phyloP scores from a whole-genome alignment of 306 rosid genomes.

The Oemleria cerasiformis region DNA sequence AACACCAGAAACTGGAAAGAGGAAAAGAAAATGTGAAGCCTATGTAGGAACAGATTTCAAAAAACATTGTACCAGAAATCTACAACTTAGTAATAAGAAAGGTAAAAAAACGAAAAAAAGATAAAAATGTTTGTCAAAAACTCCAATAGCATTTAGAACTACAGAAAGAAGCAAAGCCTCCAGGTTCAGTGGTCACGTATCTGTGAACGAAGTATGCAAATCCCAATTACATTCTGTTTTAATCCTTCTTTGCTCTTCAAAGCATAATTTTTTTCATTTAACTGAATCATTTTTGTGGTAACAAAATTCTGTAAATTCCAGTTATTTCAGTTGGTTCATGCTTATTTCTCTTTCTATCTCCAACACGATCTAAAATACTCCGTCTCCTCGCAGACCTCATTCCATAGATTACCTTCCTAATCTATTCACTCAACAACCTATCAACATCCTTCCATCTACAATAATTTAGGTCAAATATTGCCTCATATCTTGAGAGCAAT shows the following conservation, averaged over 20 bases:
- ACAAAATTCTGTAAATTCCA: neutral
- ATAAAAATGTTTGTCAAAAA: neutral
- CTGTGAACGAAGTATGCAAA: neutral
- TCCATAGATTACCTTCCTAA: neutral
- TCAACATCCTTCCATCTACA: neutral
- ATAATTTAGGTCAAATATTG: neutral
- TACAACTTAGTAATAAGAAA: conserved; percentile 2
- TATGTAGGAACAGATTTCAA: conserved; percentile 20
- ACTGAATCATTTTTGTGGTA: neutral
- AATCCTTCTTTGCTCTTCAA: neutral
- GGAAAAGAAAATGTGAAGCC: conserved; percentile 15
- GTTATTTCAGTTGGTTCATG: neutral
- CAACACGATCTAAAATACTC: neutral
- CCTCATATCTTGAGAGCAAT: neutral
- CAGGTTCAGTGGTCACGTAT: neutral
- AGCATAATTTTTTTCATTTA: neutral
- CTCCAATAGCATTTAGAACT: neutral
- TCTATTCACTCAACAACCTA: neutral
- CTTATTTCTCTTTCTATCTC: neutral
- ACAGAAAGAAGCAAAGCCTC: neutral
- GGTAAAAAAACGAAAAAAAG: neutral
- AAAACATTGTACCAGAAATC: conserved; percentile 4
- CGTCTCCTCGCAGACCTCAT: neutral
- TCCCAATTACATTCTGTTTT: conserved; percentile 1
- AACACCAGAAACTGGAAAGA: conserved; percentile 59